Percentiles rank a stretch among this genome's conserved stretches.
phyloP scores from a whole-genome alignment of 2,329 filamentous ascomycete genomes.

The Ceratocystiopsis minuta region DNA sequence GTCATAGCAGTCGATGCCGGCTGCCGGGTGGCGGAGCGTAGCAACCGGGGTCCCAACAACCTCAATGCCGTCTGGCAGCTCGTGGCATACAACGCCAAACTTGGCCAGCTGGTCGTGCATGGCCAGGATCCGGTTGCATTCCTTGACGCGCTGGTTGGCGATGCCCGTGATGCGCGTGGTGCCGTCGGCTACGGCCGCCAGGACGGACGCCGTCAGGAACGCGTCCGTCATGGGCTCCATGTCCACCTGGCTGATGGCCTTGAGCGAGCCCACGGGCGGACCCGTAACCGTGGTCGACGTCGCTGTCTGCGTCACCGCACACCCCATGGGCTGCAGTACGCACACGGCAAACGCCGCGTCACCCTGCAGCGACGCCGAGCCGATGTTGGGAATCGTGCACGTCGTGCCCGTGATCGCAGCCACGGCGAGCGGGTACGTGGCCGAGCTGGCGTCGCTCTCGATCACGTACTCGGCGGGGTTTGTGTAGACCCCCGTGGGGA shows the following conservation, averaged over 20 bases:
- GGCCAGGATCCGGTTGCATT: slow-evolving; percentile 88
- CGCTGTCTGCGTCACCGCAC: slow-evolving; percentile 66
- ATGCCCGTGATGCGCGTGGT: slow-evolving; percentile 83
- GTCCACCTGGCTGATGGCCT: slow-evolving; percentile 65
- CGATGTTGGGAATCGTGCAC: slow-evolving; percentile 93
- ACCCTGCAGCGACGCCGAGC: slow-evolving; percentile 77
- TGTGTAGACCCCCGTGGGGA: slow-evolving; percentile 65
- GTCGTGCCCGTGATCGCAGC: slow-evolving; percentile 91
- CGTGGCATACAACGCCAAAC: slow-evolving; percentile 71
- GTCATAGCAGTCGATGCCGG: slow-evolving; percentile 78
- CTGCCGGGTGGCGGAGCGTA: slow-evolving; percentile 35
- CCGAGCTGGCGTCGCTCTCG: slow-evolving; percentile 94
- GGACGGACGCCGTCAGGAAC: slow-evolving; percentile 83
- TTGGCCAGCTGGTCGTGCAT: slow-evolving; percentile 93
- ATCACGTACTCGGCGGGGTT: slow-evolving; percentile 78
- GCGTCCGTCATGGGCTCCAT: slow-evolving; percentile 99
- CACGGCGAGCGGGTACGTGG: slow-evolving; percentile 85
- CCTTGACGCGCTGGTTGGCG: slow-evolving; percentile 93
- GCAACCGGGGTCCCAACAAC: slow-evolving; percentile 34
- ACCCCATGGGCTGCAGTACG: slow-evolving; percentile 84
- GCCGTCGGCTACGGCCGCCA: slow-evolving; percentile 74
- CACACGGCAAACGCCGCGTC: slow-evolving; percentile 89
- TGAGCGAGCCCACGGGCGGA: slow-evolving; percentile 54
- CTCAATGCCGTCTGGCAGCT: slow-evolving; percentile 90
- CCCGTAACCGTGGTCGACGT: slow-evolving; percentile 86